Conservation (phyloP, 495 filamentous ascomycete genomes). For the Aspergillus saccharolyticus region DNA sequence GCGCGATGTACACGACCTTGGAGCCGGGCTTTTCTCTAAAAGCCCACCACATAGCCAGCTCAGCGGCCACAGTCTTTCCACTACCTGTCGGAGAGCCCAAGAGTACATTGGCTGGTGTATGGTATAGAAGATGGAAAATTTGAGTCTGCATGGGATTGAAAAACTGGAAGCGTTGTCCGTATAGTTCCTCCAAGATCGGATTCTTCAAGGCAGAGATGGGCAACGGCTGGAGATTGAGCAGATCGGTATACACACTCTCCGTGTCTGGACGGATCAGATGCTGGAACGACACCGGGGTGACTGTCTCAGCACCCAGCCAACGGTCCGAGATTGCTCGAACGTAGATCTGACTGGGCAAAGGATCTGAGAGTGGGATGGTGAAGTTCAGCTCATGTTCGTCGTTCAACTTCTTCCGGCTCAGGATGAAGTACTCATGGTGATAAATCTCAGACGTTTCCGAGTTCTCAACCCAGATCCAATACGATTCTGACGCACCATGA, state of each 20-base stretch:
- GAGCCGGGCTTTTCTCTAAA: constrained; percentile 93
- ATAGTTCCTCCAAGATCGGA: constrained; percentile 78
- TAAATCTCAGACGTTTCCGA: constrained; percentile 97
- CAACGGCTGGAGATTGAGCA: constrained; percentile 86
- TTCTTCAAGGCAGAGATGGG: constrained; percentile 87
- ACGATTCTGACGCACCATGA: constrained; percentile 90
- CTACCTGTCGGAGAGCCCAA: constrained; percentile 96
- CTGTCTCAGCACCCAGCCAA: constrained; percentile 96
- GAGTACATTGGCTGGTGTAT: constrained; percentile 84
- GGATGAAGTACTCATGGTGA: constrained; percentile 94
- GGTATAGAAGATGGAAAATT: constrained; percentile 92
- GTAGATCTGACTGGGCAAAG: constrained; percentile 91
- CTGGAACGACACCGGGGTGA: constrained; percentile 92
- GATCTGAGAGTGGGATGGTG: constrained; percentile 91
- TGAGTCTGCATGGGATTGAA: constrained; percentile 99
- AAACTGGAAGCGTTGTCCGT: constrained; percentile 80
- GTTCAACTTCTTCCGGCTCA: constrained; percentile 80
- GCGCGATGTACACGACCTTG: constrained; percentile 98
- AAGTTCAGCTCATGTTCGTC: constrained; percentile 97
- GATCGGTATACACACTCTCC: constrained; percentile 92
- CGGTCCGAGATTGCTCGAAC: constrained; percentile 89
- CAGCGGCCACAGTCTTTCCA: constrained; percentile 93
- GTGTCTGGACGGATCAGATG: constrained; percentile 97
- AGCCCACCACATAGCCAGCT: constrained; percentile 99
- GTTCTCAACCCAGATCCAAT: constrained; percentile 98